Evolutionary conservation across 2,329 filamentous ascomycete species (phyloP), one percentile per base, ranked within the genome.

Genomic region (Hymenoscyphus salicellus): DNA sequence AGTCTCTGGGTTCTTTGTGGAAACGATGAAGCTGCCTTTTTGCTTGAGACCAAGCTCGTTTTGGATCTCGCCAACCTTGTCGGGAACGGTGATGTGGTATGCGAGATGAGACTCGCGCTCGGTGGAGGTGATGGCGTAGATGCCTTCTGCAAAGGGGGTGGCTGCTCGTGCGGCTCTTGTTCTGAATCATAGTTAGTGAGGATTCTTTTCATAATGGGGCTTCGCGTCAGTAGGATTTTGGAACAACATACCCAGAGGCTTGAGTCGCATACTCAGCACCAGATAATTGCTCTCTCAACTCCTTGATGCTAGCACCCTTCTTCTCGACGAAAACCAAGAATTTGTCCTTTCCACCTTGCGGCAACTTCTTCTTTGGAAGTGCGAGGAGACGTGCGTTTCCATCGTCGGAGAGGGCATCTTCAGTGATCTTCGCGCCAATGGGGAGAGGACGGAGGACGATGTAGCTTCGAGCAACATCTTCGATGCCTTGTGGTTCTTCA

Each of bases 321-420:
- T 93, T 93, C 74, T 96, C 91, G 1, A 96, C 90, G 75, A 96
- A 96, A 1, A 85, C 86, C 82, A 95, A 89, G 78, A 92, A 93
- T 11, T 86, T 81, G 70, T 96, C 91, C 11, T 79, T 79, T 16
- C 84, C 84, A 23, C 84, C 89, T 61, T 84, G 83, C 0, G 93
- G 93, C 10, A 95, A 85, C 2, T 86, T 85, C 76, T 97, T 97
- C 78, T 97, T 97, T 0, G 93, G 93, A 20, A 97, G 78, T 0
- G 89, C 87, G 60, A 96, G 80, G 3, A 97, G 79, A 16, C 93
- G 86, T 64, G 87, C 89, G 74, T 89, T 89, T 14, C 83, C 80
- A 5, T 76, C 77, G 65, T 85, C 80, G 33, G 78, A 75, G 28
- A 86, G 78, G 0, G 80, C 72, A 0, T 80, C 81, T 7, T 79